A percentile compares a stretch with the other conserved stretches of the same genome.
Conservation (phyloP, 305 asterid genomes). For the Euphrasia arctica region DNA sequence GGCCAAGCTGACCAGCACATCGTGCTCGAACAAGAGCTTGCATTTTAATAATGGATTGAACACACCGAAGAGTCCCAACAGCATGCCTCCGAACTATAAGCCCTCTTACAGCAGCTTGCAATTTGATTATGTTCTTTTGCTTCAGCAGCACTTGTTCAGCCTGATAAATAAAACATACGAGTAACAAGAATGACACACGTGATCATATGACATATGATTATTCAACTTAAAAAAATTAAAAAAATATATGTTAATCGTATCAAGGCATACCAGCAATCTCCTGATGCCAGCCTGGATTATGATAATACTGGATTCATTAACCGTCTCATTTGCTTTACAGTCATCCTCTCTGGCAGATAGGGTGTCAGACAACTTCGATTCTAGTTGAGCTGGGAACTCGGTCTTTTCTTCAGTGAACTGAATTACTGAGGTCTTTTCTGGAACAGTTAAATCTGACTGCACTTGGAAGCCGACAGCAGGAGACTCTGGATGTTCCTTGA, state of each 20-base stretch:
- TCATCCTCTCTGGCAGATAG: constrained; percentile 30
- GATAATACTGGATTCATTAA: constrained; percentile 54
- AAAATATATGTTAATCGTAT: constrained; percentile 4
- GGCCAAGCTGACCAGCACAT: constrained; percentile 29
- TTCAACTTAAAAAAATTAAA: constrained; percentile 15
- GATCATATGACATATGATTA: constrained; percentile 7
- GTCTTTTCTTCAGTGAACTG: constrained; percentile 49
- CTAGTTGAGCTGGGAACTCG: constrained; percentile 37
- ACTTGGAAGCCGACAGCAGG: constrained; percentile 41
- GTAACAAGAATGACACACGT: constrained; percentile 7
- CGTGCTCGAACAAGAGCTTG: constrained; percentile 90
- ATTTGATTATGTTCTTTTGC: constrained; percentile 55
- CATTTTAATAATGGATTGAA: constrained; percentile 88
- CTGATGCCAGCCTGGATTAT: constrained; percentile 77
- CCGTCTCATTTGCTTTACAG: constrained; percentile 29
- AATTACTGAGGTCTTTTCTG: constrained; percentile 45
- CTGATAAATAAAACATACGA: constrained; percentile 36
- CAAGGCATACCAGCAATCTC: constrained; percentile 60
- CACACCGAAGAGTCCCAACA: constrained; percentile 89
- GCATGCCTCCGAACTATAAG: constrained; percentile 85
- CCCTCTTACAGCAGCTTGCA: constrained; percentile 98
- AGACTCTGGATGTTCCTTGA: constrained; percentile 62
- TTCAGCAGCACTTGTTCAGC: constrained; percentile 57
- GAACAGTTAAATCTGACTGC: constrained; percentile 43
- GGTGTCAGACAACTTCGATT: constrained; percentile 36